Base-by-base conservation (phyloP, 1,139 yeast species). In the Candida sp. region DNA sequence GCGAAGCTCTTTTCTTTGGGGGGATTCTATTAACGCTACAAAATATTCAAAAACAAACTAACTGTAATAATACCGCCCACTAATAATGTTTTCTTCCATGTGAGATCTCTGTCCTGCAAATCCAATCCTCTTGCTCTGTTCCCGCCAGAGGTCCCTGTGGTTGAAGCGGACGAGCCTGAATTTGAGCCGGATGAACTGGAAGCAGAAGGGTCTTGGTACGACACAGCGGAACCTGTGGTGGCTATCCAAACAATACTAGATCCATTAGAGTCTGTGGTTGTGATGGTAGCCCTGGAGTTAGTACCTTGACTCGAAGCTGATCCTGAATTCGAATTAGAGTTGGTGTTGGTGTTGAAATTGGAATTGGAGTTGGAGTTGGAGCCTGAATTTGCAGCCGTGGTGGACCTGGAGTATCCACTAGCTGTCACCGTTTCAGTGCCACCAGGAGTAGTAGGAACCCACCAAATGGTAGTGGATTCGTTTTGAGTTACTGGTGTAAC, bases 221-320 rank as follows among this genome's bases (percentile, higher is more conserved):
- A 22, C 9, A 33, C 17, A 7, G 32, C 39, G 2, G 49, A 22
- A 25, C 42, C 46, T 9, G 56, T 46, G 25, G 53, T 47, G 8
- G 52, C 46, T 5, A 43, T 35, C 81, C 81, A 76, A 3, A 59
- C 59, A 0, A 73, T 66, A 57, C 76, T 78, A 3, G 68, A 58
- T 41, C 44, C 44, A 2, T 22, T 31, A 22, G 44, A 41, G 25
- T 38, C 41, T 1, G 44, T 30, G 7, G 33, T 41, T 9, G 44
- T 41, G 7, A 22, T 30, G 7, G 35, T 30, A 28, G 27, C 34
- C 8, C 26, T 41, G 31, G 31, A 7, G 31, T n/a, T 17, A 41
- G 23, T 30, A 7, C n/a, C 34, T 41, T 25, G 30, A 23, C 17
- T 38, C 5, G 41, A 38, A 38, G 17, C 26, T 38, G 41, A 33